Conservation (phyloP, 148 eudicot species). For the Talinum fruticosum region DNA sequence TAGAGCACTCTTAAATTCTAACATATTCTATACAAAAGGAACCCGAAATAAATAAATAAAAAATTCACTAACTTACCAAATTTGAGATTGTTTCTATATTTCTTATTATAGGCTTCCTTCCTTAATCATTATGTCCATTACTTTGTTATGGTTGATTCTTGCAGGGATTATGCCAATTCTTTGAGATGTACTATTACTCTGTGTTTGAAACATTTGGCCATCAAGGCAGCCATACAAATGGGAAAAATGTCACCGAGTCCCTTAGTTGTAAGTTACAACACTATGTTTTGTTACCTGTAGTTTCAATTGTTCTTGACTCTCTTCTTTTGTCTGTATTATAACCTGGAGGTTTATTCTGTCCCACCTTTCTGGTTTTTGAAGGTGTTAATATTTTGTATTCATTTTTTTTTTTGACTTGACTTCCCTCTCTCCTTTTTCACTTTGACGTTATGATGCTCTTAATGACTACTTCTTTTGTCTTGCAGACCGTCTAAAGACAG, state of each 20-base stretch:
- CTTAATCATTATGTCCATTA: background rate
- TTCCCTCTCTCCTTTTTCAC: background rate
- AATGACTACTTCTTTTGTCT: constrained; percentile 24
- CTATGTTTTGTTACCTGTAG: background rate
- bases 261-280: constrained; percentile 56
- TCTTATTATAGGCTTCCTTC: background rate
- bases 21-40: background rate
- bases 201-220: constrained; percentile 79
- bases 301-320: background rate
- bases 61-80: background rate
- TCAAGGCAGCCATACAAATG: constrained; percentile 48
- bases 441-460: constrained; percentile 11
- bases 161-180: constrained; percentile 89
- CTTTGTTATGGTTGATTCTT: constrained; percentile 22
- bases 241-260: constrained; percentile 50
- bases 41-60: background rate
- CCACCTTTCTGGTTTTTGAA: background rate
- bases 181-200: constrained; percentile 82
- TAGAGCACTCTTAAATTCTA: background rate
- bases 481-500: constrained; percentile 67
- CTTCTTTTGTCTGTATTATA: background rate
- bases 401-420: too few species aligned
- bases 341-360: background rate
- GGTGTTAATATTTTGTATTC: constrained; percentile 1
- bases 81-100: background rate